Percentiles rank a stretch among this genome's conserved stretches.
These are phyloP conservation scores for Powellomyces hirtus DNA, from an alignment of 192 early-diverging fungal species.

Conservation along the genomic window DNA sequence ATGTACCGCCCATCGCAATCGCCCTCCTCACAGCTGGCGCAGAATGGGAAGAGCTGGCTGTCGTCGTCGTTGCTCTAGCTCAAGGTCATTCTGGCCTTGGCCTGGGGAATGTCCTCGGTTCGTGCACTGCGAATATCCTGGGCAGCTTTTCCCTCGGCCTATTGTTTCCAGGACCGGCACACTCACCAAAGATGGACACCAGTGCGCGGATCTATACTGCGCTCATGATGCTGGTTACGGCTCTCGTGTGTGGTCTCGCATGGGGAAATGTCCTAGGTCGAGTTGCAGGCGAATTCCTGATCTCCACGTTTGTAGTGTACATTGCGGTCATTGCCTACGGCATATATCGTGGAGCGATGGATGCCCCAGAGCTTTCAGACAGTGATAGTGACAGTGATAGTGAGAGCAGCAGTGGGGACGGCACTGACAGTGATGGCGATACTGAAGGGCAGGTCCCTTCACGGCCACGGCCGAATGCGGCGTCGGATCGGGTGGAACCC, in stretches of 20 bases:
- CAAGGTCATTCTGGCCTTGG: background rate
- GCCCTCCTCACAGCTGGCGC: constrained; percentile 14
- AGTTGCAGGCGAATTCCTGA: background rate
- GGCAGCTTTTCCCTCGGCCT: constrained; percentile 4
- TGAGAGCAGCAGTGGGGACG: background rate
- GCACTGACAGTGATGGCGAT: background rate
- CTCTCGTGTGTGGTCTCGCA: background rate
- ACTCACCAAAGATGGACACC: background rate
- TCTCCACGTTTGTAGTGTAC: background rate
- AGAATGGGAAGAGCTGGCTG: constrained; percentile 8
- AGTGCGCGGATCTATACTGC: background rate
- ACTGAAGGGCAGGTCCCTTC: too few relatives aligned
- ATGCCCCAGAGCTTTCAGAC: background rate
- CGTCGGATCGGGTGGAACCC: too few relatives aligned
- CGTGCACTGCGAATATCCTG: constrained; percentile 5
- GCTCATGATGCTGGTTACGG: background rate
- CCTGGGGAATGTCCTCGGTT: constrained; percentile 11
- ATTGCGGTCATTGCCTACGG: background rate
- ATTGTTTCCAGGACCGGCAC: background rate
- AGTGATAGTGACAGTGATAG: background rate
- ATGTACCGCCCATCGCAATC: background rate
- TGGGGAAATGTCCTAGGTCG: background rate
- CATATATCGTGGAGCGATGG: constrained; percentile 6
- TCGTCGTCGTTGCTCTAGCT: background rate
- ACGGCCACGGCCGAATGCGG: too few relatives aligned